Evolutionary conservation across 352 stramenopile species (phyloP), one percentile per base, ranked within the genome.

Genomic region (Globisporangium paroecandrum): DNA sequence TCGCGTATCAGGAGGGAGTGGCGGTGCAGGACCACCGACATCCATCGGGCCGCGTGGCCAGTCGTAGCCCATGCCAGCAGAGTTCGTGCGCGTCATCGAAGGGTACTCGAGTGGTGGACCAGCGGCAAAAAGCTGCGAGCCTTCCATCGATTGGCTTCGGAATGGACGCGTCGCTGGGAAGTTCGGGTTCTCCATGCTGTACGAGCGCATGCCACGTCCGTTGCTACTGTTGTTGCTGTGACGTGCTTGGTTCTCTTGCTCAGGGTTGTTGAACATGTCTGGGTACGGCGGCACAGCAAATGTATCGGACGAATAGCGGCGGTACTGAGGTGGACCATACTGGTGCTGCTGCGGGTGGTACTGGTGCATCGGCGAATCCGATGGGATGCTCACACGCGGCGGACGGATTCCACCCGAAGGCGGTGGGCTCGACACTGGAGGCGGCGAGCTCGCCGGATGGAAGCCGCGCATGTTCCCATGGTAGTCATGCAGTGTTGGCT

Each of bases 121-220:
- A 6, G 69, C 75, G 0, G 76, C 76, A 61, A 92, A 92, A 32
- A 90, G 75, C 51, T 88, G 78, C 15, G 81, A 70, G 0, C 82
- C 83, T 64, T 94, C 85, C 68, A 94, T 86, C 22, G 85, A 94
- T 54, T 91, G 83, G 38, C 83, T 94, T 60, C 85, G 83, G 9
- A 89, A 76, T 59, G 77, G 80, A 25, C 82, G 81, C 29, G 77
- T 81, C 27, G 81, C 75, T 20, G 77, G 69, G 34, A 88, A 91
- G 38, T 68, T 79, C 8, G 77, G 71, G 47, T 86, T 90, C 61
- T 94, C 86, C 77, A 92, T 79, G 54, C 83, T 92, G 73, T 91
- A 92, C 18, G 86, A 94, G 3, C 86, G 83, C 51, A 92, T 80
- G 5, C 71, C 73, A 8, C 84, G 82, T 27, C 83, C 75, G 15